Percentiles rank a stretch among this genome's conserved stretches.
Evolutionary conservation across 495 filamentous ascomycete genomes (phyloP).

Genomic region (Trichocladium antarcticum): DNA sequence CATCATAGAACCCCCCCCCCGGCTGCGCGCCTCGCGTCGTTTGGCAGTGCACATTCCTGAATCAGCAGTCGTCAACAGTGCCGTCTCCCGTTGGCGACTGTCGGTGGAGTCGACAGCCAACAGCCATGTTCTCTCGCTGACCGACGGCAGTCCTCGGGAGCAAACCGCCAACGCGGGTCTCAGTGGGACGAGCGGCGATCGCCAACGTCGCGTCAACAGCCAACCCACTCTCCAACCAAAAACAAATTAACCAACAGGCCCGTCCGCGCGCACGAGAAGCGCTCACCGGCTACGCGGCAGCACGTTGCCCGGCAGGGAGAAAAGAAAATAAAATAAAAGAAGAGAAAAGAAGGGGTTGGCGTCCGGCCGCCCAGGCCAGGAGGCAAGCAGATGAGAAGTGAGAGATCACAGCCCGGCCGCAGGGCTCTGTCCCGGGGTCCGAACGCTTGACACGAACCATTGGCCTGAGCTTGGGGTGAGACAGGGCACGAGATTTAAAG

Average conservation of each 20-base stretch:
- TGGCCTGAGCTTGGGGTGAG: constrained; percentile 36
- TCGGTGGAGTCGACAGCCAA: background rate
- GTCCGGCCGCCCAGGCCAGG: background rate
- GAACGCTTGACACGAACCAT: constrained; percentile 27
- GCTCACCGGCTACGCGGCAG: background rate
- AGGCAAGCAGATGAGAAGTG: constrained; percentile 10
- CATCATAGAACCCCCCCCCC: too few relatives aligned
- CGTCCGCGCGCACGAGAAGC: background rate
- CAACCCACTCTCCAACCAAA: background rate
- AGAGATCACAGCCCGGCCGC: constrained; percentile 5
- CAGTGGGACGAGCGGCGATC: background rate
- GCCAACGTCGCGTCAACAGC: background rate
- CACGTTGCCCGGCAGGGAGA: background rate
- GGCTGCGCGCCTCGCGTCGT: background rate
- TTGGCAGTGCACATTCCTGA: background rate
- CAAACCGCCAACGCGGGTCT: too few relatives aligned
- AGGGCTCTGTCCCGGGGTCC: background rate
- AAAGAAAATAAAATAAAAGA: too few relatives aligned
- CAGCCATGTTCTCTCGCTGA: background rate
- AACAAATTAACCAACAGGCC: background rate
- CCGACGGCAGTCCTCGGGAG: background rate
- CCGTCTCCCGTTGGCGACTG: background rate
- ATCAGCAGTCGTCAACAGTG: background rate
- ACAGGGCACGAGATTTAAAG: constrained; percentile 1
- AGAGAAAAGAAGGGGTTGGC: background rate